A percentile compares a stretch with the other conserved stretches of the same genome.
Conservation (phyloP, 2,329 filamentous ascomycete species). For the Epicoccum sorghinum region DNA sequence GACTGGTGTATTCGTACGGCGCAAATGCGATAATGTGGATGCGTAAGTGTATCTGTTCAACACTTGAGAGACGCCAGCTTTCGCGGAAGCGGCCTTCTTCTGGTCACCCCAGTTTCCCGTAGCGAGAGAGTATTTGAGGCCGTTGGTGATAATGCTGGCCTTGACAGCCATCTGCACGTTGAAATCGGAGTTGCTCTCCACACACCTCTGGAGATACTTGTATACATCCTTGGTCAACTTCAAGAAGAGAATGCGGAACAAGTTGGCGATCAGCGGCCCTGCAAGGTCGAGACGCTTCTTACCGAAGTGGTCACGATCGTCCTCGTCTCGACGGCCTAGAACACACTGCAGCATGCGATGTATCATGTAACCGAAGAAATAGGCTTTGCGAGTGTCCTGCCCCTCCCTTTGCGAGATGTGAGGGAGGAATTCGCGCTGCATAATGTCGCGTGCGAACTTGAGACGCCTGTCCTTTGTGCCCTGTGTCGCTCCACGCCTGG, state of each 20-base stretch:
- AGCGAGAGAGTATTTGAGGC: constrained; percentile 93
- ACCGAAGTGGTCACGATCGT: constrained; percentile 98
- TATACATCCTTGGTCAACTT: constrained; percentile 91
- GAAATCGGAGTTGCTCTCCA: constrained; percentile 88
- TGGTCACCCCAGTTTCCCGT: constrained; percentile 99
- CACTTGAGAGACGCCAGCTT: constrained; percentile 97
- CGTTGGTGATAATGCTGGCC: constrained; percentile 87
- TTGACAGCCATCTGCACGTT: constrained; percentile 91
- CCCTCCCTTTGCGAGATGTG: constrained; percentile 96
- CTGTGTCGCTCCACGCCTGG: constrained; percentile 80
- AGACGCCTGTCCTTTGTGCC: constrained; percentile 88
- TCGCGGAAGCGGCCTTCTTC: constrained; percentile 95
- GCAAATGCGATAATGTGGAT: constrained; percentile 94
- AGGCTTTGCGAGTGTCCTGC: constrained; percentile 93
- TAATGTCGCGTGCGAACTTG: constrained; percentile 87
- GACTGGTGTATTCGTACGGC: constrained; percentile 96
- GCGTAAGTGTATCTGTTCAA: constrained; percentile 97
- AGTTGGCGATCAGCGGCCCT: constrained; percentile 90
- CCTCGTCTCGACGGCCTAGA: constrained; percentile 88
- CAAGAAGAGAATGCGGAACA: constrained; percentile 91
- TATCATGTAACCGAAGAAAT: constrained; percentile 99
- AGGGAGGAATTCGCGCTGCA: constrained; percentile 95
- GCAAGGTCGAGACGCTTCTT: constrained; percentile 98
- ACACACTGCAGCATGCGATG: constrained; percentile 94
- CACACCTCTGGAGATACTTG: constrained; percentile 88